Conservation (phyloP, 176 grass and related monocot species). For the Zea luxurians region DNA sequence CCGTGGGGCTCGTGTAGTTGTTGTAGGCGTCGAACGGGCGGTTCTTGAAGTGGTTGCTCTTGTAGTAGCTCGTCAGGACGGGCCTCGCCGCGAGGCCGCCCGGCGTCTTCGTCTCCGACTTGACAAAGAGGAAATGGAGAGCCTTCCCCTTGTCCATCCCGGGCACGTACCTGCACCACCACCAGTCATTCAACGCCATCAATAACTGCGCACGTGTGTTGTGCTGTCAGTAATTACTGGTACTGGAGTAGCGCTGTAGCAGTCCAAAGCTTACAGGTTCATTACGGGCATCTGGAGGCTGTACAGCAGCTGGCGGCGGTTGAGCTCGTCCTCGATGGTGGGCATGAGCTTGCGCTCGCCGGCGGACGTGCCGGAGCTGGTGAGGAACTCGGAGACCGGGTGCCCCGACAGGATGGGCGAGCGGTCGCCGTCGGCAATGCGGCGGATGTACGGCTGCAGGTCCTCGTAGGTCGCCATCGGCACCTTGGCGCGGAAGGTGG, state of each 20-base stretch:
- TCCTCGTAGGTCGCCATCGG: conserved; percentile 91
- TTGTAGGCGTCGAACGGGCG: conserved; percentile 80
- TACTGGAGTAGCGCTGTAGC: not conserved
- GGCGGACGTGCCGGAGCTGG: conserved; percentile 94
- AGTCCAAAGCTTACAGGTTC: conserved; percentile 67
- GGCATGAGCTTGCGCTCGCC: conserved; percentile 98
- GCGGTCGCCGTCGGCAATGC: conserved; percentile 81
- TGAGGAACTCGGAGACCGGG: conserved; percentile 97
- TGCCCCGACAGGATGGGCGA: conserved; percentile 79
- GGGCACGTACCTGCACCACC: conserved; percentile 55
- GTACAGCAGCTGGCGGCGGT: conserved; percentile 89
- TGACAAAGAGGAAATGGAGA: conserved; percentile 94
- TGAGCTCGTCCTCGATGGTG: conserved; percentile 84
- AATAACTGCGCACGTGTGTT: not conserved
- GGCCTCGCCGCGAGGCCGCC: conserved; percentile 78
- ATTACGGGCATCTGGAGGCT: conserved; percentile 94
- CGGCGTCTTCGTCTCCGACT: conserved; percentile 89
- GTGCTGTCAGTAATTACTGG: not conserved
- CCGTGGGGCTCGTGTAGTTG: conserved; percentile 86
- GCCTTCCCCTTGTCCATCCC: conserved; percentile 90
- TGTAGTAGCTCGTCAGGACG: conserved; percentile 99
- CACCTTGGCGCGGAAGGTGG: conserved; percentile 66
- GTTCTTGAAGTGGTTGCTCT: conserved; percentile 89
- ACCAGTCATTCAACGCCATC: conserved; percentile 29
- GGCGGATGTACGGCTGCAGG: conserved; percentile 86